Percentiles rank a stretch among this genome's conserved stretches.
phyloP scores from a whole-genome alignment of 371 early-diverging fungal species.

The Parasitella parasitica region DNA sequence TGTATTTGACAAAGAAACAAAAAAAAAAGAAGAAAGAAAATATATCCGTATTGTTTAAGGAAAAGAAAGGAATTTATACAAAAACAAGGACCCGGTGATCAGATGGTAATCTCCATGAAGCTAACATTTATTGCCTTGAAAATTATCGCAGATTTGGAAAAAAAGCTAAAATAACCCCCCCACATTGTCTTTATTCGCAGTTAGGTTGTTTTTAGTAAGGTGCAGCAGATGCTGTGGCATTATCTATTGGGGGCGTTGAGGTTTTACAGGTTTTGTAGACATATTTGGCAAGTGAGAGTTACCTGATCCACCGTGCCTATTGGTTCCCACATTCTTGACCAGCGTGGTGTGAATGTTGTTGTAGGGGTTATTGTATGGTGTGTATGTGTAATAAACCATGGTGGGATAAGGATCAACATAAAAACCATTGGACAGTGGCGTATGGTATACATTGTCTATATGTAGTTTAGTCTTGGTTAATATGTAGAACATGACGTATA shows the following conservation, averaged over 20 bases:
- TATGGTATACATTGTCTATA: neutral
- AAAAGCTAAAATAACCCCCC: too few relatives aligned
- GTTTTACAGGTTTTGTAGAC: neutral
- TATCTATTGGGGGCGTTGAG: neutral
- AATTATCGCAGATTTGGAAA: too few relatives aligned
- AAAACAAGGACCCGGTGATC: neutral
- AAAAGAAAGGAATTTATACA: neutral
- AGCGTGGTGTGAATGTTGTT: neutral
- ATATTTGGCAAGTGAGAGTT: neutral
- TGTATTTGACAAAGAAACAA: neutral
- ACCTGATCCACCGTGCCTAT: neutral
- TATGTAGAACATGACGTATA: neutral
- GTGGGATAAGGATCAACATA: conserved; percentile 1
- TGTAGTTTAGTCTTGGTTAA: neutral
- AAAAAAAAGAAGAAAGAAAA: neutral
- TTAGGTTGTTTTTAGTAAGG: too few relatives aligned
- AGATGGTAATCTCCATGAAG: too few relatives aligned
- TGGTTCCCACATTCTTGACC: neutral
- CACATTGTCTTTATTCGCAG: too few relatives aligned
- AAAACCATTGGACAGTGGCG: neutral
- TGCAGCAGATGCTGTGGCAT: too few relatives aligned
- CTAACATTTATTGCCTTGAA: too few relatives aligned
- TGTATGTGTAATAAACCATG: neutral
- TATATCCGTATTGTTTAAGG: neutral
- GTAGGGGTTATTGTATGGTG: neutral